These are phyloP conservation scores for Lonicera japonica DNA, from an alignment of 129 eudicot genomes.

Conservation along the genomic window DNA sequence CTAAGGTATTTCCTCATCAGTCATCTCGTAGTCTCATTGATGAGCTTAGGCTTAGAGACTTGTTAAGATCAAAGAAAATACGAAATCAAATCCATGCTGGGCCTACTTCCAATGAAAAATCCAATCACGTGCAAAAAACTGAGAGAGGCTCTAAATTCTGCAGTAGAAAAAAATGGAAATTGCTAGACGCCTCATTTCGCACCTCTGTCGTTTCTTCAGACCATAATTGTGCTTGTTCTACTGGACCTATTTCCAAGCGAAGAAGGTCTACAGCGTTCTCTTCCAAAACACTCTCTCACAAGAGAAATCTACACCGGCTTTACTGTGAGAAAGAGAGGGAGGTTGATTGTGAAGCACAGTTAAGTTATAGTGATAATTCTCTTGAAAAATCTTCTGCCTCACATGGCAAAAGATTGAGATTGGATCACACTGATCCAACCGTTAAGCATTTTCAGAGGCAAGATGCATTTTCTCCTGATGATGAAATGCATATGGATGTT, in stretches of 20 bases:
- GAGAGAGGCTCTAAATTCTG: conserved; percentile 18
- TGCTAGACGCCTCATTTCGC: conserved; percentile 25
- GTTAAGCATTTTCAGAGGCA: conserved; percentile 14
- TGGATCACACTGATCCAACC: conserved; percentile 15
- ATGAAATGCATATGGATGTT: conserved; percentile 7
- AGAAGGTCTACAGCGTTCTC: conserved; percentile 17
- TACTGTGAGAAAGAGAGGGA: conserved; percentile 16
- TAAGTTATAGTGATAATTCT: conserved; percentile 23
- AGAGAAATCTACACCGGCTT: conserved; percentile 19
- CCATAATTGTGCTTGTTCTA: conserved; percentile 20
- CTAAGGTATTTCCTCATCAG: conserved; percentile 16
- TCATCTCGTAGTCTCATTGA: conserved; percentile 40
- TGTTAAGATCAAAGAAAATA: conserved; percentile 28
- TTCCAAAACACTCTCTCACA: conserved; percentile 10
- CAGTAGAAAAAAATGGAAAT: conserved; percentile 45
- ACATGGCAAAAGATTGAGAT: conserved; percentile 32
- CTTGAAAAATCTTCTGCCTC: conserved; percentile 24
- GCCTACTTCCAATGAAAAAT: conserved; percentile 17
- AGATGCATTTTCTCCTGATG: conserved; percentile 12
- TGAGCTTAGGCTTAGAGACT: conserved; percentile 42
- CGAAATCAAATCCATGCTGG: conserved; percentile 20
- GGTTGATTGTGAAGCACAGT: conserved; percentile 9
- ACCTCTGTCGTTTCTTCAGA: conserved; percentile 29
- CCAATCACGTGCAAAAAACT: conserved; percentile 13
- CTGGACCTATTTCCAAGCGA: conserved; percentile 14